Conservation (phyloP, 306 rosid species). For the Oxytropis ochrocephala region DNA sequence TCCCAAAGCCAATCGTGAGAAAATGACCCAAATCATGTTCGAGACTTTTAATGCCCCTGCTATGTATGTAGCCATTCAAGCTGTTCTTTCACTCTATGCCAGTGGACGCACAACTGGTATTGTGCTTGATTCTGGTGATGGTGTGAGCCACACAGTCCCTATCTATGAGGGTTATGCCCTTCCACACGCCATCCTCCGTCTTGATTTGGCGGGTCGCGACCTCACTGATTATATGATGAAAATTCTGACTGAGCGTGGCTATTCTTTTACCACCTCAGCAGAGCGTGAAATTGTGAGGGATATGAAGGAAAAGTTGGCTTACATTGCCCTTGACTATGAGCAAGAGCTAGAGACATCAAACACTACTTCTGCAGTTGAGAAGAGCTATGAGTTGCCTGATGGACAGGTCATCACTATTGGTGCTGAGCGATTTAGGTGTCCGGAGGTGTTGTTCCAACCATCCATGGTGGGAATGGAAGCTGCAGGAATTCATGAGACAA, state of each 20-base stretch:
- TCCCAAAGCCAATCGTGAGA: conserved; percentile 95
- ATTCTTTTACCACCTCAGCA: conserved; percentile 47
- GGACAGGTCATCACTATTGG: conserved; percentile 51
- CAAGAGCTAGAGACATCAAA: conserved; percentile 50
- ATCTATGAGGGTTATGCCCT: conserved; percentile 51
- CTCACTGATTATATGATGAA: conserved; percentile 45
- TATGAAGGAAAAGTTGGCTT: conserved; percentile 47
- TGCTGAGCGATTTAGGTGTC: conserved; percentile 55
- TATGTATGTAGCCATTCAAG: conserved; percentile 98
- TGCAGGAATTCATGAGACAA: conserved; percentile 50
- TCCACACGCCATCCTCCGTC: conserved; percentile 47
- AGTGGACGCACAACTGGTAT: conserved; percentile 97
- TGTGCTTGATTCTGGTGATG: conserved; percentile 47
- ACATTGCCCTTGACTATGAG: conserved; percentile 54
- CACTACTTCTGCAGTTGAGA: conserved; percentile 50
- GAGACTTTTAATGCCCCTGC: conserved; percentile 97
- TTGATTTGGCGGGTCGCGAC: conserved; percentile 49
- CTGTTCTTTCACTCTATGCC: conserved; percentile 90
- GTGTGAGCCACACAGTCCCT: conserved; percentile 46
- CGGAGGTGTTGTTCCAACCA: conserved; percentile 56
- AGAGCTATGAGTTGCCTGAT: conserved; percentile 53
- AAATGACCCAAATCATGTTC: conserved; percentile 98
- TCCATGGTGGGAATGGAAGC: conserved; percentile 53
- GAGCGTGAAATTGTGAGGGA: conserved; percentile 59
- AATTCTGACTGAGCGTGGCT: conserved; percentile 43